Percentiles rank a stretch among this genome's conserved stretches.
Conservation (phyloP, 495 filamentous ascomycete species). For the Schizothecium vesticola region DNA sequence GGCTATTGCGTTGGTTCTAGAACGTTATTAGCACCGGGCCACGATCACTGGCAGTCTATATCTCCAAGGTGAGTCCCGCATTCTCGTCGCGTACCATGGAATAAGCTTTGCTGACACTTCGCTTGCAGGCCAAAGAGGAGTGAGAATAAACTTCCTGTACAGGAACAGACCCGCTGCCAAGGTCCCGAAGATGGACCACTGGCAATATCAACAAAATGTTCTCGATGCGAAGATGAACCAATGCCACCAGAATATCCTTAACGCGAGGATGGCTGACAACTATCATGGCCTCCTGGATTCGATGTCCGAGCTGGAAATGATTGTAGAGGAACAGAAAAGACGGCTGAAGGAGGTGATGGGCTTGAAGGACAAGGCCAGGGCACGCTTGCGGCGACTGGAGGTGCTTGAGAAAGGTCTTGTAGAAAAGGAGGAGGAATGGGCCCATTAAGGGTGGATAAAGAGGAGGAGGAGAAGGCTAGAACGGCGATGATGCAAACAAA, state of each 20-base stretch:
- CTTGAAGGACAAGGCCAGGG: neutral
- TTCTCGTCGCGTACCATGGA: too few species aligned
- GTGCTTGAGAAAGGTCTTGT: neutral
- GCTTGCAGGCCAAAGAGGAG: neutral
- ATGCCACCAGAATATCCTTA: neutral
- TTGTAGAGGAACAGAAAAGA: neutral
- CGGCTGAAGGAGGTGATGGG: neutral
- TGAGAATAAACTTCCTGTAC: neutral
- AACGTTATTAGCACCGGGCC: neutral
- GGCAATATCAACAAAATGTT: neutral
- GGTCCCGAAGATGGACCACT: neutral
- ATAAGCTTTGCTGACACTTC: neutral
- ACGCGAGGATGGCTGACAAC: neutral
- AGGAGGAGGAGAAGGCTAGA: neutral
- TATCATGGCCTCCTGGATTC: neutral
- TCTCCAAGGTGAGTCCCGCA: neutral
- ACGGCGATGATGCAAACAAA: neutral
- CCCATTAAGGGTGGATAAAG: neutral
- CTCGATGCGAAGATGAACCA: neutral
- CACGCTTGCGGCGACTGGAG: neutral
- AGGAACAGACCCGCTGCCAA: neutral
- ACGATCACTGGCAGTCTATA: neutral
- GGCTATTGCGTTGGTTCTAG: too few species aligned
- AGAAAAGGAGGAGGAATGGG: neutral
- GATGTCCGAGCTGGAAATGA: neutral